phyloP scores from a whole-genome alignment of 805 yeast genomes.

The Candida dajiaensis region DNA sequence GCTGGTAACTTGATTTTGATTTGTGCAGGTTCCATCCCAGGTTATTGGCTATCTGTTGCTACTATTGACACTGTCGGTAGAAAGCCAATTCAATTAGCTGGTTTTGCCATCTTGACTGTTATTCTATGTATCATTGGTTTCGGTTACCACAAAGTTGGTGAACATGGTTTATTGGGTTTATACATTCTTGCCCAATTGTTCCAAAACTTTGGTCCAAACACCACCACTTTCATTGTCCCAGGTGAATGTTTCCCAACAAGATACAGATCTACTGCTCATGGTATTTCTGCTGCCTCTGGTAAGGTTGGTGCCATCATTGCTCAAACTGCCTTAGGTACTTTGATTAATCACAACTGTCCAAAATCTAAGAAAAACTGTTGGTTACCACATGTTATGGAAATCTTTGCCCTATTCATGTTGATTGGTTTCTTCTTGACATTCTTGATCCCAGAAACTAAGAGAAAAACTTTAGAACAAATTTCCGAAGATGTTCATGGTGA shows the following conservation, averaged over 20 bases:
- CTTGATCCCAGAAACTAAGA: constrained; percentile 84
- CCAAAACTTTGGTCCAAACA: constrained; percentile 90
- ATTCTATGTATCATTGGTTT: constrained; percentile 80
- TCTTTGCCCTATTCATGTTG: constrained; percentile 88
- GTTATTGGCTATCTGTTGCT: constrained; percentile 83
- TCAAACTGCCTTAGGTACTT: constrained; percentile 80
- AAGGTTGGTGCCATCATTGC: constrained; percentile 92
- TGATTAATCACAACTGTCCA: constrained; percentile 73
- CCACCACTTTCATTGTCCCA: constrained; percentile 85
- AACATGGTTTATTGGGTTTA: constrained; percentile 65
- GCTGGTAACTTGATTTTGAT: constrained; percentile 90
- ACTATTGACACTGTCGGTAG: constrained; percentile 80
- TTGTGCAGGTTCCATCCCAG: constrained; percentile 94
- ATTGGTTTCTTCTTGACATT: constrained; percentile 61
- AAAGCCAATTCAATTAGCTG: constrained; percentile 73
- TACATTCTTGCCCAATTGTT: constrained; percentile 81
- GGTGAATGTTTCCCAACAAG: constrained; percentile 93
- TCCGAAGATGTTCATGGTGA: constrained; percentile 81
- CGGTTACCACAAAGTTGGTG: constrained; percentile 66
- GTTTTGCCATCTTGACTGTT: constrained; percentile 66
- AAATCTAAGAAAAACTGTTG: constrained; percentile 54
- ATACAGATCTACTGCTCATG: constrained; percentile 94
- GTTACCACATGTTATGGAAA: constrained; percentile 91
- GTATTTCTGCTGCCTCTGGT: constrained; percentile 90
- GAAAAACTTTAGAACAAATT: constrained; percentile 83